Evolutionary conservation across 139 green algal genomes (phyloP), one percentile per base, ranked within the genome.

Genomic region (Monoraphidium neglectum): DNA sequence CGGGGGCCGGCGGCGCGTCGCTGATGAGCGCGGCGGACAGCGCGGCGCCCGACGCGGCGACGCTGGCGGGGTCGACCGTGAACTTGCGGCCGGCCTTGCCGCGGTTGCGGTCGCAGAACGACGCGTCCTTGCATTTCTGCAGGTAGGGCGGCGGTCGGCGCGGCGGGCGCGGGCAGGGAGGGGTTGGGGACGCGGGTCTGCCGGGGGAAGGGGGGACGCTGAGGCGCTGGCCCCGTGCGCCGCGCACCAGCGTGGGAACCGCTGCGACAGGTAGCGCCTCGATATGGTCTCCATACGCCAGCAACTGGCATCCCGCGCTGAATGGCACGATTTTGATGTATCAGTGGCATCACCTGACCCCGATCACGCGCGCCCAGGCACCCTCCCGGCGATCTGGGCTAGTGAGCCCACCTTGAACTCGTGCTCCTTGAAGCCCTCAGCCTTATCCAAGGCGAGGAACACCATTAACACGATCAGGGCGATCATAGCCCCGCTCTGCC

Each of bases 41-140:
- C 32, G 32, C 65, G 13, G 77, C 40, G 0, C 76, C 86, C 10
- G 82, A 49, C 6, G 93, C 81, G 2, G 12, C 28, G n/a, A 96
- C 67, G 36, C 72, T 87, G n/a, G 75, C 71, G 0, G 89, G 72
- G 26, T 82, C 38, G 21, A 97, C 73, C 4, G 60, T 74, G 59
- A 92, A 97, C 12, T 76, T 74, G 3, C 84, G 49, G 35, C 83
- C 60, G 71, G 80, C 32, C 51, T 78, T 49, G 35, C 89, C 84
- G 10, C 95, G 82, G 57, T 97, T 91, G 4, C 94, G 87, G 0
- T 77, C 82, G 82, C 96, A 99, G 82, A 99, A 99, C 15, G 74
- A 80, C 0, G 85, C 79, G 35, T 95, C 85, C 1, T 82, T 74
- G 84, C 95, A 99, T 66, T 90, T 98, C 88, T 96, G 88, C 72